These are phyloP conservation scores for Fraxinus excelsior DNA, from an alignment of 257 asterid species.

Conservation along the genomic window DNA sequence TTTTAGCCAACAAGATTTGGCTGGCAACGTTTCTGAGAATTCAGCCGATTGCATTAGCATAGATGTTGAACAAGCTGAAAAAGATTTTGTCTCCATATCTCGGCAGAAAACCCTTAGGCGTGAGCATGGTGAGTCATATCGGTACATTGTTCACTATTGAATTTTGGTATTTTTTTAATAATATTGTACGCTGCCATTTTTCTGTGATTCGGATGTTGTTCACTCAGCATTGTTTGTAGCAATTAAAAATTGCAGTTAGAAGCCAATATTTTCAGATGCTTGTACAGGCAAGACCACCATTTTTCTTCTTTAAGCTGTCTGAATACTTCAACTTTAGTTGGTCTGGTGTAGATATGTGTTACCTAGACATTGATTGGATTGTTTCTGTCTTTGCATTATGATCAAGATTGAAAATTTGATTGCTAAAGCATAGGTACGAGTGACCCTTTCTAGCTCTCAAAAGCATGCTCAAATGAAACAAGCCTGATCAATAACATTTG, in stretches of 20 bases:
- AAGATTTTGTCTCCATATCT: conserved; percentile 36
- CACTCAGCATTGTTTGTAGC: not conserved
- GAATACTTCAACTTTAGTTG: conserved; percentile 9
- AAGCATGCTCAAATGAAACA: conserved; percentile 18
- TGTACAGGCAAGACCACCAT: not conserved
- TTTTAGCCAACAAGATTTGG: conserved; percentile 35
- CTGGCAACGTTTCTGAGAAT: conserved; percentile 38
- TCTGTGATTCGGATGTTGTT: conserved; percentile 4
- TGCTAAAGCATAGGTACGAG: not conserved
- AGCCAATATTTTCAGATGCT: not conserved
- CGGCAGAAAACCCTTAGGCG: conserved; percentile 25
- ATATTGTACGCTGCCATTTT: conserved; percentile 12
- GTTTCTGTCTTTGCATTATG: not conserved
- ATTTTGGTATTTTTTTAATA: conserved; percentile 16
- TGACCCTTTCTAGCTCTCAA: conserved; percentile 9
- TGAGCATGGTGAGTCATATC: conserved; percentile 50
- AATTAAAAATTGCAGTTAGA: not conserved
- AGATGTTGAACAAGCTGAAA: conserved; percentile 60
- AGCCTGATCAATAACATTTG: conserved; percentile 2
- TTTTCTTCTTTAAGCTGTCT: not conserved
- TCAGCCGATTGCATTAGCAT: conserved; percentile 49
- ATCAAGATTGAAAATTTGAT: conserved; percentile 6
- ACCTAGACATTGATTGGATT: not conserved
- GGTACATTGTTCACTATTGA: conserved; percentile 14
- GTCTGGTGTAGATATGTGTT: conserved; percentile 11